These are phyloP conservation scores for Xanthoconium stramineum DNA, from an alignment of 768 basidiomycete genomes.

Conservation along the genomic window DNA sequence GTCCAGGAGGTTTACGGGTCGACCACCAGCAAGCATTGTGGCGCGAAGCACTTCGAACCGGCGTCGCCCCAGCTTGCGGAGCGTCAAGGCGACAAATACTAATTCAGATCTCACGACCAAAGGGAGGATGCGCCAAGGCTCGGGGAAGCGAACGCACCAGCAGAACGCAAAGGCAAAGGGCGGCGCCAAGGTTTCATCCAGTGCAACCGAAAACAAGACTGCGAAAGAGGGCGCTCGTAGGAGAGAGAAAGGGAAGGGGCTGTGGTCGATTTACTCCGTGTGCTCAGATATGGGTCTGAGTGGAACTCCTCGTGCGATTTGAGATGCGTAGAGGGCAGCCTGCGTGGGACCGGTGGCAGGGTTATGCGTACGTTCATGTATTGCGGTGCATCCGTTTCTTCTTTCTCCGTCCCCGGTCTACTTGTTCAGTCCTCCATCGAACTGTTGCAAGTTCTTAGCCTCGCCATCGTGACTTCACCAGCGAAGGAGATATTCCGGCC, in stretches of 20 bases:
- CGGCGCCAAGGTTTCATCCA: constrained; percentile 4
- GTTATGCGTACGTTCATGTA: too few species aligned
- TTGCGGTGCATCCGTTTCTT: neutral
- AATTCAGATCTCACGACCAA: constrained; percentile 9
- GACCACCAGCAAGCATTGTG: neutral
- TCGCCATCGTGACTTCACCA: too few species aligned
- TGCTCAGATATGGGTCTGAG: constrained; percentile 23
- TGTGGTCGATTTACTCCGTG: constrained; percentile 30
- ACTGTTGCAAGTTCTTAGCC: too few species aligned
- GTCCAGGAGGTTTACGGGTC: constrained; percentile 6
- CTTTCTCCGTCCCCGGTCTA: too few species aligned
- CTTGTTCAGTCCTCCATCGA: too few species aligned
- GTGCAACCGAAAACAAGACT: constrained; percentile 13
- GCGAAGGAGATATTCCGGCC: too few species aligned
- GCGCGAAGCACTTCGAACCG: constrained; percentile 11
- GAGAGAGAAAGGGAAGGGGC: constrained; percentile 25
- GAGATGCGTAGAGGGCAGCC: neutral
- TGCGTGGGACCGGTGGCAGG: too few species aligned
- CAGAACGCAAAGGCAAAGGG: constrained; percentile 16
- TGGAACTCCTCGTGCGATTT: constrained; percentile 4
- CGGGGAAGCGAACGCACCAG: constrained; percentile 25
- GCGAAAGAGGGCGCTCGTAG: constrained; percentile 2
- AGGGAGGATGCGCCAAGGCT: constrained; percentile 23
- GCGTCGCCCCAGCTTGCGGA: constrained; percentile 17
- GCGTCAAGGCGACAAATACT: constrained; percentile 8